Evolutionary conservation across 257 asterid species (phyloP), one percentile per base, ranked within the genome.

Genomic region (Eustoma russellianum): DNA sequence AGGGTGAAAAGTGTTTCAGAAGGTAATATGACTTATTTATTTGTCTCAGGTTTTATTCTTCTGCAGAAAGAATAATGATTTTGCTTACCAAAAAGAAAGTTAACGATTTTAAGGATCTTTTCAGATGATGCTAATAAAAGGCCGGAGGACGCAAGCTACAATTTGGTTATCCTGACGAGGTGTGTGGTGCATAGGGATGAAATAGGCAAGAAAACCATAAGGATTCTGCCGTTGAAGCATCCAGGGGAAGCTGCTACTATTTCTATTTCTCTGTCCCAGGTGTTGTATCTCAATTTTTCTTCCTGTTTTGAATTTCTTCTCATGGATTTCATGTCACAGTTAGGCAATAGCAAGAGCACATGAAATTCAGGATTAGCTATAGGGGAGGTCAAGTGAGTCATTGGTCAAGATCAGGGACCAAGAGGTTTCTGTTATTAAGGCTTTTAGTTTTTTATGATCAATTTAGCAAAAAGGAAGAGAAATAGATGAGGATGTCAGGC

Each of bases 241-340:
- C 81, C 88, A 49, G 98, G 98, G 66, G 95, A 91, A 66, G 79
- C 98, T 35, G 90, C 92, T 59, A 95, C 84, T 57, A 57, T 87
- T 60, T 74, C 97, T 17, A 49, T 91, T 52, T 88, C 95, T 64
- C 64, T 82, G 57, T 82, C 97, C 46, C 95, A 85, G 98, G 98
- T 66, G 76, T 81, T 70, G 66, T 73, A 53, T 69, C 60, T 48
- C 9, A 15, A 40, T 41, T n/a, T 54, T 48, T 52, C 57, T 43
- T 30, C 33, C 52, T 45, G 40, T 60, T 55, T 48, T 44, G 43
- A 63, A 55, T 13, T 53, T 17, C 35, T 17, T 11, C 44, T 16
- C 16, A 11, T 63, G 52, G 28, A 48, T 17, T 58, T 35, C 46
- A 47, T 48, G 48, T 11, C 12, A 38, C 12, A 38, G 9, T 38